Conservation (phyloP, 2,329 filamentous ascomycete species). For the Trichoderma polysporum region DNA sequence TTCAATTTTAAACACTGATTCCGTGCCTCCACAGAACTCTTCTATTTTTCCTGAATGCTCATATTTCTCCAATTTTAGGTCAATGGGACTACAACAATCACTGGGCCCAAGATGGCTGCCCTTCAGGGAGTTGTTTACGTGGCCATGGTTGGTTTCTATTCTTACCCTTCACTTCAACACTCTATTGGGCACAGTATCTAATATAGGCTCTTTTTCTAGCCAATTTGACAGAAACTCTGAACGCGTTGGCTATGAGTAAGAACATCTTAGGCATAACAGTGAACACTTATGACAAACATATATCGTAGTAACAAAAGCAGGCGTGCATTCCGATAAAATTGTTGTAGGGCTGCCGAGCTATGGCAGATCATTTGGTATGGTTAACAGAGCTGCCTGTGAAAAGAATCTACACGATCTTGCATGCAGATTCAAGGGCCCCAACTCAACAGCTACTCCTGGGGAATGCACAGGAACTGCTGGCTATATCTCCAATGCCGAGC, state of each 20-base stretch:
- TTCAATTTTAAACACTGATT: too few species aligned
- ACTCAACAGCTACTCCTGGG: slow-evolving; percentile 28
- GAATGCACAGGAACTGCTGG: slow-evolving; percentile 28
- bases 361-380: slow-evolving; percentile 32
- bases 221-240: slow-evolving; percentile 40
- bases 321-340: slow-evolving; percentile 34
- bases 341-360: slow-evolving; percentile 32
- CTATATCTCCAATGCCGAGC: slow-evolving; percentile 33
- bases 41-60: neutral
- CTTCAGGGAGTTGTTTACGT: slow-evolving; percentile 35
- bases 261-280: neutral
- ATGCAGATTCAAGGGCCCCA: slow-evolving; percentile 29
- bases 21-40: too few species aligned
- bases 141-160: slow-evolving; percentile 28
- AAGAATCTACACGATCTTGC: slow-evolving; percentile 19
- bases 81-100: slow-evolving; percentile 28
- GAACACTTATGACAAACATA: neutral
- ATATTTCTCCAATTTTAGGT: neutral
- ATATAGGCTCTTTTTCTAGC: slow-evolving; percentile 20
- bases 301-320: slow-evolving; percentile 34
- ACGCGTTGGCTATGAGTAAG: slow-evolving; percentile 34
- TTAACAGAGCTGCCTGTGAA: slow-evolving; percentile 26
- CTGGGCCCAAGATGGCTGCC: slow-evolving; percentile 28
- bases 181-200: too few species aligned
- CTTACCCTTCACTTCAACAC: neutral